phyloP scores from a whole-genome alignment of 1,284 basidiomycete genomes.

The Sutorius eximius region DNA sequence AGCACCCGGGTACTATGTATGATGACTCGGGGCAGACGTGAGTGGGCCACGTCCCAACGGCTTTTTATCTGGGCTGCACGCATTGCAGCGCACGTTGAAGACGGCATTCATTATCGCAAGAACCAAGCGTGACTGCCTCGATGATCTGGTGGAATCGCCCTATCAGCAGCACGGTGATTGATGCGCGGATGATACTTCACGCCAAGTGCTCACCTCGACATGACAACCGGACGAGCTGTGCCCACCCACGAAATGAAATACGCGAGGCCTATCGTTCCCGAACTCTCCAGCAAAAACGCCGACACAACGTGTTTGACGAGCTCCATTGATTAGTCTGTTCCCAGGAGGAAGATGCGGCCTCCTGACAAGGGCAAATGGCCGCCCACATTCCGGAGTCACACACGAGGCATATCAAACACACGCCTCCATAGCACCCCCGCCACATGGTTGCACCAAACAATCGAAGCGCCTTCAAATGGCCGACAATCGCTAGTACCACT shows the following conservation, averaged over 20 bases:
- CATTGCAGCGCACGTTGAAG: background rate
- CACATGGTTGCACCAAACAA: slow-evolving; percentile 32
- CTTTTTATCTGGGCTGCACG: slow-evolving; percentile 24
- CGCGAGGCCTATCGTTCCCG: slow-evolving; percentile 12
- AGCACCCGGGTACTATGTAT: background rate
- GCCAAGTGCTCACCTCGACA: slow-evolving; percentile 6
- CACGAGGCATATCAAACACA: slow-evolving; percentile 28
- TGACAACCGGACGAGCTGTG: background rate
- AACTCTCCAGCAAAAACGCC: slow-evolving; percentile 10
- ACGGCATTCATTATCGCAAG: slow-evolving; percentile 13
- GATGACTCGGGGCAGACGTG: background rate
- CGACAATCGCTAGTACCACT: slow-evolving; percentile 16
- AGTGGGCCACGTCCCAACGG: slow-evolving; percentile 1
- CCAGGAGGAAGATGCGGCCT: slow-evolving; percentile 12
- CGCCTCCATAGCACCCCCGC: slow-evolving; percentile 21
- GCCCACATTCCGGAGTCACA: slow-evolving; percentile 4
- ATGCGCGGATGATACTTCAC: background rate
- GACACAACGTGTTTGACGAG: slow-evolving; percentile 20
- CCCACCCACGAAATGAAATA: slow-evolving; percentile 22
- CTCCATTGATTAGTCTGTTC: slow-evolving; percentile 1
- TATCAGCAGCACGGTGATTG: slow-evolving; percentile 17
- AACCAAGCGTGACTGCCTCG: background rate
- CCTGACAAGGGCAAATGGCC: slow-evolving; percentile 1
- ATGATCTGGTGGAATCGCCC: background rate
- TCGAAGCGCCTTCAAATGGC: slow-evolving; percentile 28